phyloP scores from a whole-genome alignment of 140 eudicot genomes.

The Oenanthe javanica region DNA sequence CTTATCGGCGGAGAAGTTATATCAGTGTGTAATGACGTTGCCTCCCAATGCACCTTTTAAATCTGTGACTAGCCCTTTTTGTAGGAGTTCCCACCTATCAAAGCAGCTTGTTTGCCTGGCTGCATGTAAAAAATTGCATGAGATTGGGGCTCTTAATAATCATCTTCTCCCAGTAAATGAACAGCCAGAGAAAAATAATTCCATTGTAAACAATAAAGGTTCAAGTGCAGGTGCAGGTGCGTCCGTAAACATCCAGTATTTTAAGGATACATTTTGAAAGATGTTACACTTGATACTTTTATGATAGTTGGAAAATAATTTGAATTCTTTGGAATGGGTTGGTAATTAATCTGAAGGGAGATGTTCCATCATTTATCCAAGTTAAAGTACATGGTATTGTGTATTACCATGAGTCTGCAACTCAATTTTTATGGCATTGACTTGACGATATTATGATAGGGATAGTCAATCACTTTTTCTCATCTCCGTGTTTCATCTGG shows the following conservation, averaged over 20 bases:
- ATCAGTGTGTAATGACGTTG: constrained; percentile 41
- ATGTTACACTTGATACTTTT: neutral
- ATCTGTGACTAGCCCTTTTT: constrained; percentile 37
- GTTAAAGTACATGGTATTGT: neutral
- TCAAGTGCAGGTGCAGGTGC: constrained; percentile 81
- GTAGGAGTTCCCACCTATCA: constrained; percentile 26
- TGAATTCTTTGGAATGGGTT: neutral
- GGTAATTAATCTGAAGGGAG: neutral
- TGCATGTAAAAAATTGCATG: constrained; percentile 70
- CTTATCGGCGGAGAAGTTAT: constrained; percentile 28
- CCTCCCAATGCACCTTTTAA: constrained; percentile 61
- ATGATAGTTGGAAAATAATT: neutral
- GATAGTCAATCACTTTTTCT: neutral
- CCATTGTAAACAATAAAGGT: constrained; percentile 20
- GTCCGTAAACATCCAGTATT: neutral
- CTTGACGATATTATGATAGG: neutral
- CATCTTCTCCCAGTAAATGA: constrained; percentile 48
- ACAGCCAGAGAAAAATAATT: constrained; percentile 22
- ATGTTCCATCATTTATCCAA: neutral
- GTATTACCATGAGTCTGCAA: neutral
- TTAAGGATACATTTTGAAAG: neutral
- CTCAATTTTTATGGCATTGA: neutral
- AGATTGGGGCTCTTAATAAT: constrained; percentile 52
- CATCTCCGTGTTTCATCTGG: neutral
- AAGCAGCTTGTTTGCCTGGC: constrained; percentile 70